These are phyloP conservation scores for Arthrobotrys sinensis DNA, from an alignment of 2,329 filamentous ascomycete species.

Conservation along the genomic window DNA sequence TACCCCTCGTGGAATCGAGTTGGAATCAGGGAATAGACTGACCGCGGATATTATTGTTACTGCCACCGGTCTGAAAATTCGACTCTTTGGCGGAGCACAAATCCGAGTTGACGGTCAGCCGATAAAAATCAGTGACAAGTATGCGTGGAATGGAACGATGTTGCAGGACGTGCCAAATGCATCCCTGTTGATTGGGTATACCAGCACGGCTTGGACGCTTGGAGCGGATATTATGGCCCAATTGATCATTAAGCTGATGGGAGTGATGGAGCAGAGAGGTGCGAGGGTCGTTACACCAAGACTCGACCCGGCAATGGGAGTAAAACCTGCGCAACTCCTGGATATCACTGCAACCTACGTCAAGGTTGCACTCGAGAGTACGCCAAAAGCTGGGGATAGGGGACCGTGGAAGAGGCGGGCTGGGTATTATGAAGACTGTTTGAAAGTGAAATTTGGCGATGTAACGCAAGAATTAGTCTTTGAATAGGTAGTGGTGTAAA, in stretches of 20 bases:
- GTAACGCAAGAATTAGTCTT: conserved; percentile 35
- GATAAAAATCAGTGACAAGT: conserved; percentile 71
- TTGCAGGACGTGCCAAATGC: conserved; percentile 76
- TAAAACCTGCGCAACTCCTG: conserved; percentile 68
- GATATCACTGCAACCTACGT: conserved; percentile 72
- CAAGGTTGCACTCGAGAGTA: conserved; percentile 67
- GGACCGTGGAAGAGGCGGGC: conserved; percentile 35
- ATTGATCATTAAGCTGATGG: conserved; percentile 71
- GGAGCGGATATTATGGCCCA: conserved; percentile 73
- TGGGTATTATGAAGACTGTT: conserved; percentile 45
- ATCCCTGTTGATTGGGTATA: conserved; percentile 75
- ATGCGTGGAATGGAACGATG: conserved; percentile 76
- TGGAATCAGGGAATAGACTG: conserved; percentile 70
- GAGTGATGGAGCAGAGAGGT: conserved; percentile 70
- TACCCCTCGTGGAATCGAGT: conserved; percentile 69
- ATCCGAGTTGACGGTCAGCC: conserved; percentile 71
- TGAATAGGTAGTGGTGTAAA: conserved; percentile 5
- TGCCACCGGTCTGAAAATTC: conserved; percentile 75
- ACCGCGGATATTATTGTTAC: conserved; percentile 77
- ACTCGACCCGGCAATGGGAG: conserved; percentile 66
- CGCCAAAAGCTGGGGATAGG: conserved; percentile 69
- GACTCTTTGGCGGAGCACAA: conserved; percentile 72
- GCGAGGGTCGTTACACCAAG: conserved; percentile 69
- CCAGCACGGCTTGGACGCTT: conserved; percentile 75
- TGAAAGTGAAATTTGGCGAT: conserved; percentile 42